Evolutionary conservation across 495 filamentous ascomycete genomes (phyloP), one percentile per base, ranked within the genome.

Genomic region (Aspergillus campestris): DNA sequence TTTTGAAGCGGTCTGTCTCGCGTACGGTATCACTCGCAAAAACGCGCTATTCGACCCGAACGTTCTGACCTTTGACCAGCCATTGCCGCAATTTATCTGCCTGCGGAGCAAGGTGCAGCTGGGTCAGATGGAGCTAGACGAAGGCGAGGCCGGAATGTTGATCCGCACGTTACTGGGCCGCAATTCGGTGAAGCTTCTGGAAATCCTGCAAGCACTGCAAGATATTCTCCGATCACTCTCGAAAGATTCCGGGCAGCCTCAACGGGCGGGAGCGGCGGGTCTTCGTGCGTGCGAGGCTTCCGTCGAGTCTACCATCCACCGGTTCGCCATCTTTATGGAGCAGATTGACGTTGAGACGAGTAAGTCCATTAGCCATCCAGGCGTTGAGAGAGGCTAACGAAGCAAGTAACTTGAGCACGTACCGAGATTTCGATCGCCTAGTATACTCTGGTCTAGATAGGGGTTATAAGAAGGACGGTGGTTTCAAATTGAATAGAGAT

Each of bases 81-180:
- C 55, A 7, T 41, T 56, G 1, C 48, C 54, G 1, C 45, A 54
- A 8, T 57, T 60, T 31, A 53, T 67, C 13, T 66, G 61, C 29
- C 48, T 67, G 14, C 54, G 60, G 24, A 67, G 58, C 34, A 61
- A 58, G 35, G 54, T 60, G 15, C 50, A 50, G 12, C 44, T 65
- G 7, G 64, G 64, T 0, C 42, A 59, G 38, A 61, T 53, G 28
- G 60, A 67, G 13, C 48, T 67, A 3, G 60, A 67, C 18, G 61
- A 61, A 6, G 43, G 44, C n/a, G 60, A 65, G 34, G 40, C 52
- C 3, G 43, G 40, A n/a, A 11, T 65, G 14, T 45, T 65, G 24
- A 56, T 64, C 10, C 51, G 59, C 1, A 59, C 52, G 13, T 45
- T 66, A 0, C 40, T 66, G 6, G 48, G 45, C 6, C 53, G 59